Evolutionary conservation across 1,139 yeast genomes (phyloP).

Genomic region (Debaryomycetaceae sp.): DNA sequence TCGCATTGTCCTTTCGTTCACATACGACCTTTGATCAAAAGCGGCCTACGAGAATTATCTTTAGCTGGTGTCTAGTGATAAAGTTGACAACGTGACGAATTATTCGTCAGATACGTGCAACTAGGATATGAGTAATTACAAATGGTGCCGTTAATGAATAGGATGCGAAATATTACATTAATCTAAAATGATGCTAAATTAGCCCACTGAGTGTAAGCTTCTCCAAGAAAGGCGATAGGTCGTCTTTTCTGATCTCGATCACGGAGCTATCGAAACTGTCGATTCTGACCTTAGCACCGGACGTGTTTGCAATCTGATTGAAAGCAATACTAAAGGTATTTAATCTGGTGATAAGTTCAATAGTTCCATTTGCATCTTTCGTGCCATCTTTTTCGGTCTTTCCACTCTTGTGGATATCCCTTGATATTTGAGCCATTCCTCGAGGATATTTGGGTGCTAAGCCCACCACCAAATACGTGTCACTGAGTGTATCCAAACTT

Average conservation of each 20-base stretch:
- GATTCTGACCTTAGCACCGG: constrained; percentile 85
- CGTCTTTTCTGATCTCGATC: constrained; percentile 85
- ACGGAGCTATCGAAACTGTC: constrained; percentile 95
- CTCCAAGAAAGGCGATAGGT: constrained; percentile 83
- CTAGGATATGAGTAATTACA: no score
- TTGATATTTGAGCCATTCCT: constrained; percentile 47
- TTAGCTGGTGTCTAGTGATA: no score
- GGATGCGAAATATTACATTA: background rate
- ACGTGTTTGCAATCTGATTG: constrained; percentile 75
- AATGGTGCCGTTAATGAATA: no score
- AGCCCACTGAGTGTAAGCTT: constrained; percentile 51
- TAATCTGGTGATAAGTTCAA: constrained; percentile 37
- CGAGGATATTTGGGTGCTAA: constrained; percentile 80
- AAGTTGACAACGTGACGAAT: no score
- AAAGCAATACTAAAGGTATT: constrained; percentile 90
- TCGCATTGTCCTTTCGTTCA: no score
- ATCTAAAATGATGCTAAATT: constrained; percentile 14
- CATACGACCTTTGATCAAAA: no score
- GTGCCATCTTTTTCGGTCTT: constrained; percentile 1
- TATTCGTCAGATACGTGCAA: no score
- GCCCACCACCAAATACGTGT: constrained; percentile 86
- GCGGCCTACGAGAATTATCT: no score
- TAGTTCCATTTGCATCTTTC: constrained; percentile 5
- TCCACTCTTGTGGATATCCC: constrained; percentile 34
- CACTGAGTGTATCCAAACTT: constrained; percentile 67